These are phyloP conservation scores for Incumbomyces lentus DNA, from an alignment of 2,329 filamentous ascomycete genomes.

Conservation along the genomic window DNA sequence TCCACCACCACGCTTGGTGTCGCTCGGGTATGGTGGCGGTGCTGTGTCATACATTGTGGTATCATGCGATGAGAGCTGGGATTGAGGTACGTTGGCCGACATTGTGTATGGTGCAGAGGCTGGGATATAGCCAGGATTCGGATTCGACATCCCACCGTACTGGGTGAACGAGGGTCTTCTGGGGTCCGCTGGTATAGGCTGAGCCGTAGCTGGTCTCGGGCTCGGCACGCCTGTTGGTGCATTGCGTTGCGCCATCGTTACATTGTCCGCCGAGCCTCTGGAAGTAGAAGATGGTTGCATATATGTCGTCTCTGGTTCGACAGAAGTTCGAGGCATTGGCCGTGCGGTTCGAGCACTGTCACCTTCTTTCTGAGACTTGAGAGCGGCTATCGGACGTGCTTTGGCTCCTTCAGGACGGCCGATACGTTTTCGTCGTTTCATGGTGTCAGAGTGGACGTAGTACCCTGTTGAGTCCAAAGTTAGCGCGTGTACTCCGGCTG, in stretches of 20 bases:
- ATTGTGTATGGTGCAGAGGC: constrained; percentile 5
- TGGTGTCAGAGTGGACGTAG: constrained; percentile 6
- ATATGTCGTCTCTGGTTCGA: not conserved
- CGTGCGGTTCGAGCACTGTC: not conserved
- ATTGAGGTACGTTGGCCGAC: constrained; percentile 4
- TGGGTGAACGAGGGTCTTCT: not conserved
- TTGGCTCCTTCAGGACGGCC: constrained; percentile 1
- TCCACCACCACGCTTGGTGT: constrained; percentile 2
- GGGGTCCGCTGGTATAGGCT: not conserved
- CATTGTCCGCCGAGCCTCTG: constrained; percentile 5
- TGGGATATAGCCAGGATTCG: constrained; percentile 2
- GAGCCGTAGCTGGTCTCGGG: constrained; percentile 1
- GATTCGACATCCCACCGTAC: not conserved
- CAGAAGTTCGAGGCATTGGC: not conserved
- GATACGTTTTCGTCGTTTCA: constrained; percentile 1
- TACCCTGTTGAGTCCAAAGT: not conserved
- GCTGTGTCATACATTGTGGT: constrained; percentile 1
- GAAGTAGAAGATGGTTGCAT: not conserved
- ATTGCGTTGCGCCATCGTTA: not conserved
- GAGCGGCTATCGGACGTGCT: not conserved
- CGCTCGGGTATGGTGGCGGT: constrained; percentile 1
- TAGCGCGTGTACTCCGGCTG: not conserved
- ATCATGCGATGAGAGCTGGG: constrained; percentile 1
- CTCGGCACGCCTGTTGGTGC: not conserved
- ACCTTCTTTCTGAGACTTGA: not conserved